phyloP scores from a whole-genome alignment of 441 rosid species.

The Erodium texanum region DNA sequence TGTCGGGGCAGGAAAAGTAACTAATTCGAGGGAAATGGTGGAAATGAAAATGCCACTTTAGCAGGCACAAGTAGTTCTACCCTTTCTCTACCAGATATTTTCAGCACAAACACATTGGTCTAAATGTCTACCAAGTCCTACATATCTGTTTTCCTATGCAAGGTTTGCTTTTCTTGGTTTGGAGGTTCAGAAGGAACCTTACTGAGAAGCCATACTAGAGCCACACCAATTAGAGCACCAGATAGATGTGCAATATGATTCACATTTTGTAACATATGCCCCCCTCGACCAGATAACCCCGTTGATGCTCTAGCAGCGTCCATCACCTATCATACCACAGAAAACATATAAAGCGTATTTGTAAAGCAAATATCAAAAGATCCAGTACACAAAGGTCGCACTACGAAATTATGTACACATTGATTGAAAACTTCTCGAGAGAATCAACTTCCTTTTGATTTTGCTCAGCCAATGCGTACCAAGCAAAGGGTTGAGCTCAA shows the following conservation, averaged over 20 bases:
- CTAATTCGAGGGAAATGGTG: neutral
- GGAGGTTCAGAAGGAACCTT: slow-evolving; percentile 47
- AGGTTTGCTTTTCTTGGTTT: slow-evolving; percentile 24
- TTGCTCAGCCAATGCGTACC: no score
- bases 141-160: slow-evolving; percentile 19
- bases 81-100: neutral
- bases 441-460: neutral
- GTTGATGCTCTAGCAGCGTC: slow-evolving; percentile 92
- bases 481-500: no score
- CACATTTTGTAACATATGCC: slow-evolving; percentile 37
- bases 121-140: slow-evolving; percentile 2
- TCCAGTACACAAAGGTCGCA: neutral
- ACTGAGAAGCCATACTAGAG: slow-evolving; percentile 78
- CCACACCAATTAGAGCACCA: slow-evolving; percentile 77
- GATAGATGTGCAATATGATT: slow-evolving; percentile 87
- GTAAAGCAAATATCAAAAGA: neutral
- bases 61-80: neutral
- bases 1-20: no score
- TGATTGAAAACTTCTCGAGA: neutral
- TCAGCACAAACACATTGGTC: neutral
- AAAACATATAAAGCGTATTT: no score
- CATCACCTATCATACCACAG: slow-evolving; percentile 47
- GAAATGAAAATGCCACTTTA: no score
- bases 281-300: slow-evolving; percentile 38
- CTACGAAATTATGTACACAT: neutral